Conservation (phyloP, 805 yeast species). For the Saturnispora sekii region DNA sequence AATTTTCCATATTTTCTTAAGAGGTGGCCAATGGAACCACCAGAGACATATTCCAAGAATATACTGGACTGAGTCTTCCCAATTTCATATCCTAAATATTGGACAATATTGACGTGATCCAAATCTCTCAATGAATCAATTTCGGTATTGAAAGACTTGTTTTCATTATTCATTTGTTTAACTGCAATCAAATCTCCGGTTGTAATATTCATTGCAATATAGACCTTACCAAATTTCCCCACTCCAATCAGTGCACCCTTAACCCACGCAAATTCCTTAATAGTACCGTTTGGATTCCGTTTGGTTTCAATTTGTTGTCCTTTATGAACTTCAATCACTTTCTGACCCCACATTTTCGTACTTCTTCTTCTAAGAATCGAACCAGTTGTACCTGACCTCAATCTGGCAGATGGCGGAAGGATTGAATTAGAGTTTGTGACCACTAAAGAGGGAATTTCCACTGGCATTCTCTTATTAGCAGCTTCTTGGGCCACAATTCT, state of each 20-base stretch:
- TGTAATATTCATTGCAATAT: conserved; percentile 83
- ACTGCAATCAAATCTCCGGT: conserved; percentile 99
- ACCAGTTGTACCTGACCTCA: conserved; percentile 8
- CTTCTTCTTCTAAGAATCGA: conserved; percentile 57
- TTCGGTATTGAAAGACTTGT: conserved; percentile 70
- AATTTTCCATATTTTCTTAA: conserved; percentile 76
- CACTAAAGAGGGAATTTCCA: conserved; percentile 12
- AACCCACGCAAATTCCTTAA: conserved; percentile 89
- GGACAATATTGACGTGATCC: conserved; percentile 91
- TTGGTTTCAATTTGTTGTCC: conserved; percentile 55
- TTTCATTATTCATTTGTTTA: conserved; percentile 72
- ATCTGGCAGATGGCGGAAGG: neutral
- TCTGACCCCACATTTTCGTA: conserved; percentile 97
- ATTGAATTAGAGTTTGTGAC: conserved; percentile 1
- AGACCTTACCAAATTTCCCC: conserved; percentile 95
- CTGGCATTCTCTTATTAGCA: conserved; percentile 29
- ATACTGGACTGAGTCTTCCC: conserved; percentile 66
- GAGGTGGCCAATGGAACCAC: conserved; percentile 90
- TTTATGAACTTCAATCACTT: conserved; percentile 74
- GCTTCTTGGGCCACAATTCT: conserved; percentile 93
- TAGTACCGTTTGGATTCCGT: conserved; percentile 39
- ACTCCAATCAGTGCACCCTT: conserved; percentile 94
- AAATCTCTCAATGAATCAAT: conserved; percentile 89
- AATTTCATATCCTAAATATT: conserved; percentile 88
- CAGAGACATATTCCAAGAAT: conserved; percentile 93